phyloP scores from a whole-genome alignment of 2,329 filamentous ascomycete genomes.

The Trichophyton rubrum region DNA sequence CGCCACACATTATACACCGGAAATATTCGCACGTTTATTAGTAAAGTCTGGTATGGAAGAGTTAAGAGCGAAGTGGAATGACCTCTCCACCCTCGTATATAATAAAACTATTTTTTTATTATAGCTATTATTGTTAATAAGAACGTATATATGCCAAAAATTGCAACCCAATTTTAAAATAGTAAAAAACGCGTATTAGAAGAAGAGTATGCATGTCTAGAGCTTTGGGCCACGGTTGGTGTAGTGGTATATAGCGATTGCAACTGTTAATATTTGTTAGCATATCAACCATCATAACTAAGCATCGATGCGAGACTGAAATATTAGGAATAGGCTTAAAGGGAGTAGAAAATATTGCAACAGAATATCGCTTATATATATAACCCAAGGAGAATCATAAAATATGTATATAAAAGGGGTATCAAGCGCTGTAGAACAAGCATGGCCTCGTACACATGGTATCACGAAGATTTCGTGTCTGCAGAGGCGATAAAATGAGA shows the following conservation, averaged over 20 bases:
- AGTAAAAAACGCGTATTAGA: not conserved
- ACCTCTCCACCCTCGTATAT: too few relatives aligned
- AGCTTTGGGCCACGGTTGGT: constrained; percentile 26
- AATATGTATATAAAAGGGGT: not conserved
- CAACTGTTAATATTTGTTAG: constrained; percentile 9
- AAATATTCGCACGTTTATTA: too few relatives aligned
- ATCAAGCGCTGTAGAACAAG: not conserved
- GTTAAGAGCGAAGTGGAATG: too few relatives aligned
- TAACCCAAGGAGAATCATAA: not conserved
- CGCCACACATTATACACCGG: too few relatives aligned
- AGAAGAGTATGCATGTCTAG: constrained; percentile 12
- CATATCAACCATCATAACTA: not conserved
- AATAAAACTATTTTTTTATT: too few relatives aligned
- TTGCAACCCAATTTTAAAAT: not conserved
- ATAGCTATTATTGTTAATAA: not conserved
- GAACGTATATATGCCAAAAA: not conserved
- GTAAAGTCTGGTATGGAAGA: too few relatives aligned
- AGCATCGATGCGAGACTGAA: not conserved
- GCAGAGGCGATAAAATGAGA: not conserved
- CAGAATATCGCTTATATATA: not conserved
- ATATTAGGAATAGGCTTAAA: not conserved
- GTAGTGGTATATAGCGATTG: constrained; percentile 19
- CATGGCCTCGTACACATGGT: not conserved
- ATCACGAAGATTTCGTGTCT: not conserved
- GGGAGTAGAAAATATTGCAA: not conserved